These are phyloP conservation scores for Aspergillus hancockii DNA, from an alignment of 495 filamentous ascomycete genomes.

Conservation along the genomic window DNA sequence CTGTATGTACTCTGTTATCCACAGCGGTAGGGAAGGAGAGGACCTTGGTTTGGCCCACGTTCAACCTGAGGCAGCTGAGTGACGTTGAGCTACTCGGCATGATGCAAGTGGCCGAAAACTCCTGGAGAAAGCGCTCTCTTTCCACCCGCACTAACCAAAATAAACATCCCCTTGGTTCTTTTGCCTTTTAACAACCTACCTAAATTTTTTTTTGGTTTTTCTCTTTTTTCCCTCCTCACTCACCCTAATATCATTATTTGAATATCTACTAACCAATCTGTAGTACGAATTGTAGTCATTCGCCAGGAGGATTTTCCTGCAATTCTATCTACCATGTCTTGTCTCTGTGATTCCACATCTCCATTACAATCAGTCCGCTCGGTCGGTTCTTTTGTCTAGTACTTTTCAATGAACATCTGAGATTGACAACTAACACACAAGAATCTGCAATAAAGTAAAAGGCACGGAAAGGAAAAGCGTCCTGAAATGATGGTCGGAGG, in stretches of 20 bases:
- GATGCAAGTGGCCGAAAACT: slow-evolving; percentile 22
- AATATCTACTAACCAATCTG: neutral
- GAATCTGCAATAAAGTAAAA: slow-evolving; percentile 19
- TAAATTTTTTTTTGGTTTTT: no score
- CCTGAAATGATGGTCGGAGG: slow-evolving; percentile 32
- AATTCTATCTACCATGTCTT: neutral
- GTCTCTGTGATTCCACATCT: no score
- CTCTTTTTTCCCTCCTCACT: neutral
- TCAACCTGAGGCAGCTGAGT: slow-evolving; percentile 10
- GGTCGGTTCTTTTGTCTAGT: slow-evolving; percentile 1
- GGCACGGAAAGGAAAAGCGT: slow-evolving; percentile 22
- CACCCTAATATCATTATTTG: neutral
- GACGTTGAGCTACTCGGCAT: slow-evolving; percentile 21
- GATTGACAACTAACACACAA: slow-evolving; percentile 27
- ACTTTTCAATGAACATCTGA: slow-evolving; percentile 21
- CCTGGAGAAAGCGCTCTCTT: neutral
- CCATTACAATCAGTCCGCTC: neutral
- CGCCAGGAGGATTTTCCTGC: neutral
- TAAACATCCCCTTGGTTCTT: no score
- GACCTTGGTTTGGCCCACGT: neutral
- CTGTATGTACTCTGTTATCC: neutral
- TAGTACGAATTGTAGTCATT: no score
- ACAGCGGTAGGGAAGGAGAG: neutral
- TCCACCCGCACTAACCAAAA: neutral
- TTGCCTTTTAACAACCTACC: no score